Base-by-base conservation (phyloP, 768 basidiomycete species). In the Hygrocybe coccinea region DNA sequence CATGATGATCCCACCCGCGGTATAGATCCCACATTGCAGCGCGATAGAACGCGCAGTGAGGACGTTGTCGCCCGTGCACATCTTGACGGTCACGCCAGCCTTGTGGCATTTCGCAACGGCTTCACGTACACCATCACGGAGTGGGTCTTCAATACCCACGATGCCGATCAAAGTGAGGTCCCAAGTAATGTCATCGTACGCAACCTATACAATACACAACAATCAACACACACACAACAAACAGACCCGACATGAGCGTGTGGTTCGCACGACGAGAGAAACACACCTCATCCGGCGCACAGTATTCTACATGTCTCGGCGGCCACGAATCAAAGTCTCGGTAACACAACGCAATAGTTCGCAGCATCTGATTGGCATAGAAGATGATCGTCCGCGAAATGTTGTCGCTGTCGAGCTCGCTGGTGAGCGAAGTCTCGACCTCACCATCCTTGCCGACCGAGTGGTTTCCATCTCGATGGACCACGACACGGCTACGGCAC, bases 51-150 rank as follows among this genome's bases (percentile, higher is more conserved):
- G 85, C 49, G 91, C 91, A 0, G 91, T 95, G 50, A 97, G 83
- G 49, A 94, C 91, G 60, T 97, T 97, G 71, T 98, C 95, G 60
- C 95, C 97, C 0, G 97, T 98, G 68, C 92, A 95, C 95, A 97
- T 99, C 75, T 97, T 97, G 74, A 98, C 86, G 21, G 80, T 77
- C 12, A 99, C 94, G 58, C 95, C 95, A 39, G 97, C 95, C 51
- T 77, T 80, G 63, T 84, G 84, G 66, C 95, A 97, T 64, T 90
- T 85, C 43, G 80, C 77, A 43, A 99, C 95, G 15, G 95, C 94
- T 10, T 93, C 81, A 14, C 82, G 82, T 24, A 98, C 97, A 66
- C 95, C 93, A 0, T 82, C 79, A 34, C 95, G 89, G 3, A 99
- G 80, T 43, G 95, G 97, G 66, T 99, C 97, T 66, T 99, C 95